A percentile compares a stretch with the other conserved stretches of the same genome.
Evolutionary conservation across 2,329 filamentous ascomycete genomes (phyloP).

Genomic region (Phialophora chinensis): DNA sequence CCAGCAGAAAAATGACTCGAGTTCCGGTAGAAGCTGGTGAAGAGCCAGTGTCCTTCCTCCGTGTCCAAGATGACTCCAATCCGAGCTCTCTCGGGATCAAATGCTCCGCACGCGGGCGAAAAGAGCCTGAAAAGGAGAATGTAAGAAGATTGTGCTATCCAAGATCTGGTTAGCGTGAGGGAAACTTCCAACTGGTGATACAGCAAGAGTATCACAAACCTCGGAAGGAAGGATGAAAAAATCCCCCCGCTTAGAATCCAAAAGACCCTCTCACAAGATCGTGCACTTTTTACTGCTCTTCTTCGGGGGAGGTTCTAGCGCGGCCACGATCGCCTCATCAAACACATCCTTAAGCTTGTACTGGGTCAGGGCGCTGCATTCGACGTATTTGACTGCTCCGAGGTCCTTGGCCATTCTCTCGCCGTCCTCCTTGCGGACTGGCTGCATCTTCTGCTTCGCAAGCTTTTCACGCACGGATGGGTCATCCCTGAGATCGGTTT

Average conservation of each 20-base stretch:
- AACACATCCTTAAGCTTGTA: conserved; percentile 99
- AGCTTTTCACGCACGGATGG: conserved; percentile 86
- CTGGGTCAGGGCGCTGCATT: conserved; percentile 97
- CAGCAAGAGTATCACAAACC: conserved; percentile 29
- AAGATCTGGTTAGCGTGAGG: conserved; percentile 23
- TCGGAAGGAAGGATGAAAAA: conserved; percentile 20
- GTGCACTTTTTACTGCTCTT: conserved; percentile 74
- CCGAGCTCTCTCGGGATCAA: not conserved
- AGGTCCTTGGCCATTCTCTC: conserved; percentile 96
- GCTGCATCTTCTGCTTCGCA: conserved; percentile 92
- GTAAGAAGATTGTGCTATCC: conserved; percentile 13
- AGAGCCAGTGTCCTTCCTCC: conserved; percentile 1
- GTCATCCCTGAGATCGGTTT: conserved; percentile 94
- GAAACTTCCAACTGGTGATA: conserved; percentile 18
- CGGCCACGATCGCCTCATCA: conserved; percentile 94
- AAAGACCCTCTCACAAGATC: conserved; percentile 62
- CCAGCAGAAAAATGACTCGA: conserved; percentile 13
- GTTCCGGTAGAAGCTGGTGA: not conserved
- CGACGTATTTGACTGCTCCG: conserved; percentile 98
- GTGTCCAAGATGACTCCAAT: conserved; percentile 18
- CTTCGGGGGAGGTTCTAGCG: conserved; percentile 84
- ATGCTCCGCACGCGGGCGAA: not conserved
- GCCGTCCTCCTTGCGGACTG: conserved; percentile 89
- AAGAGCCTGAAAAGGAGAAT: conserved; percentile 11
- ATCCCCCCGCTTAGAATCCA: conserved; percentile 11